Base-by-base conservation (phyloP, 139 green algal genomes). In the Haematococcus sp. region DNA sequence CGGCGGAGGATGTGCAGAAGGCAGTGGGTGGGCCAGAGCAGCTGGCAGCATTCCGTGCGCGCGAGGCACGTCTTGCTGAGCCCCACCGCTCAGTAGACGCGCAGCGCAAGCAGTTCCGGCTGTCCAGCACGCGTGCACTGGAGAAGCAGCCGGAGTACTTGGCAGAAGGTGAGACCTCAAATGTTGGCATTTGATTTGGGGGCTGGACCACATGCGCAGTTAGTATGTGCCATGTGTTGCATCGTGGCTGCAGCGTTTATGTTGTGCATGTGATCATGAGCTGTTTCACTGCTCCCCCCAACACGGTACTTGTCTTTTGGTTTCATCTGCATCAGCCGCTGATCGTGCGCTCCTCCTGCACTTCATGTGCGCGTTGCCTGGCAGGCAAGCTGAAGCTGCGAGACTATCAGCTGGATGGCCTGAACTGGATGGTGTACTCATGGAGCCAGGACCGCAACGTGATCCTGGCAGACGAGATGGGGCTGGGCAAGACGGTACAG, bases 361-460 rank as follows among this genome's bases (percentile, higher is more conserved):
- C n/a, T n/a, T n/a, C 40, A 49, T 49, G 40, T 7, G 11, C 11
- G 40, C 40, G 4, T 43, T 61, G 17, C 35, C 19, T 32, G 58
- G n/a, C 74, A 72, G 85, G 46, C 43, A 76, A 23, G 73, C n/a
- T 83, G n/a, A 79, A 75, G 69, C 87, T 98, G 80, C 86, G 93
- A 2, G 90, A 97, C 83, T 98, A 98, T 78, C 94, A 98, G 84
- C 68, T 98, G 66, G 82, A 93, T 16, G 90, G 91, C 19, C 87
- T 98, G 55, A 97, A 97, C 78, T 98, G 94, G 89, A 84, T 98
- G 71, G 81, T 93, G 40, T 93, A 91, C 80, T 86, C 75, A 60
- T 97, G 93, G 90, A 55, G 46, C 56, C 71, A 88, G n/a, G 77
- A 92, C 79, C 74, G 79, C 27, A 98, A 98, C 83, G 82, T 87